Base-by-base conservation (phyloP, 75 land plant species). In the Picea sitchensis region DNA sequence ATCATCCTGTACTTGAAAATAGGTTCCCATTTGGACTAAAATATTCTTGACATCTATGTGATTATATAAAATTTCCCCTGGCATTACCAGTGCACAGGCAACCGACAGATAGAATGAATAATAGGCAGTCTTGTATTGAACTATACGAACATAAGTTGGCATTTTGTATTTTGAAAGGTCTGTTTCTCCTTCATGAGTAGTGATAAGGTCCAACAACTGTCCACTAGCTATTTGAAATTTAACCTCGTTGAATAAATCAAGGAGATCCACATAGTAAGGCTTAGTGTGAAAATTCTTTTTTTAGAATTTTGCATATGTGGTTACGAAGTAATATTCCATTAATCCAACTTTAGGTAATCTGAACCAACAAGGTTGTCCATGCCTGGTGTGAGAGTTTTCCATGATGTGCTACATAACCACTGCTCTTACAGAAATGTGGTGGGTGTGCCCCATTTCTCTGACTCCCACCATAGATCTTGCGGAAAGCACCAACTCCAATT, bases 1-100 rank as follows among this genome's bases (percentile, higher is more conserved):
- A 80, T 94, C 97, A 89, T 94, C 97, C 97, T 98, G 98, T 21
- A 98, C 92, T 95, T 98, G 99, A 67, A 98, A 98, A 79, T 98
- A 98, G 13, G 86, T 95, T 32, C 99, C 99, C 99, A 98, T 98
- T 30, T 93, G 87, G 17, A 98, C 82, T 64, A 98, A 89, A 75
- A 95, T 89, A 60, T 91, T 64, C 81, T 93, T 90, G 3, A 91
- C 92, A 44, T 86, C 77, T 67, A 79, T 65, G 65, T 87, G 93
- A 36, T 90, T 80, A 51, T 91, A 94, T 41, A 90, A 75, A 64
- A 84, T 86, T 82, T 93, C 93, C 73, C 93, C 98, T 17, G 90
- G 61, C 96, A 98, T 91, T 8, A 94, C 80, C 54, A 98, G 83
- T 65, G 98, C 99, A 84, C 96, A 98, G 14, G 98, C 98, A 74